Conservation (phyloP, 306 rosid species). For the Lagenaria siceraria region DNA sequence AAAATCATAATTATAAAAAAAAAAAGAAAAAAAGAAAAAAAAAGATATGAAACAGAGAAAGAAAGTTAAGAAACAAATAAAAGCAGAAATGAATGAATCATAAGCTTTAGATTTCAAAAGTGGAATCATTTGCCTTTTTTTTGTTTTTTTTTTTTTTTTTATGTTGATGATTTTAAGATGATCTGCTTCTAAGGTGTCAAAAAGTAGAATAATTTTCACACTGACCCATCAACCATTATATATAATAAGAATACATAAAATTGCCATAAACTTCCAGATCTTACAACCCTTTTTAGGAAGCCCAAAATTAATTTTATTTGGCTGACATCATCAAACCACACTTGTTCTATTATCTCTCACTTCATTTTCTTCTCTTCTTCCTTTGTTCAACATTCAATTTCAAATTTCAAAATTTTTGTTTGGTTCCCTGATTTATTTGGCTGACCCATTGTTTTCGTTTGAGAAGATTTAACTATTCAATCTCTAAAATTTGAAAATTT, state of each 20-base stretch:
- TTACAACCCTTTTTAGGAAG: background rate
- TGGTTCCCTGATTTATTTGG: background rate
- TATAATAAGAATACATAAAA: background rate
- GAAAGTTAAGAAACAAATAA: background rate
- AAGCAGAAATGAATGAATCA: background rate
- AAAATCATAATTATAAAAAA: background rate
- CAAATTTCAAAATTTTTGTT: background rate
- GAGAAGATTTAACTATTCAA: background rate
- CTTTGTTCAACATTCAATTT: background rate
- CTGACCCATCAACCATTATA: background rate
- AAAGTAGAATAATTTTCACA: background rate
- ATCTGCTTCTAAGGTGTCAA: background rate
- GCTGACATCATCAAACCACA: background rate
- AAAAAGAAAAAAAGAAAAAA: no score
- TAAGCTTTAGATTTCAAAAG: background rate
- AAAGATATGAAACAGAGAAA: no score
- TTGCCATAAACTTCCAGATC: background rate
- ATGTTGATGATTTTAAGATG: no score
- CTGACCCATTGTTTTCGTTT: no score
- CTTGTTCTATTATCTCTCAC: background rate
- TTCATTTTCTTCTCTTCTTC: background rate
- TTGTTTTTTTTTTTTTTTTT: background rate
- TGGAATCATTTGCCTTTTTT: background rate
- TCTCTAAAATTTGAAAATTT: background rate
- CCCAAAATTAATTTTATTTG: background rate